phyloP scores from a whole-genome alignment of 495 filamentous ascomycete species.

The Penicillium canescens region DNA sequence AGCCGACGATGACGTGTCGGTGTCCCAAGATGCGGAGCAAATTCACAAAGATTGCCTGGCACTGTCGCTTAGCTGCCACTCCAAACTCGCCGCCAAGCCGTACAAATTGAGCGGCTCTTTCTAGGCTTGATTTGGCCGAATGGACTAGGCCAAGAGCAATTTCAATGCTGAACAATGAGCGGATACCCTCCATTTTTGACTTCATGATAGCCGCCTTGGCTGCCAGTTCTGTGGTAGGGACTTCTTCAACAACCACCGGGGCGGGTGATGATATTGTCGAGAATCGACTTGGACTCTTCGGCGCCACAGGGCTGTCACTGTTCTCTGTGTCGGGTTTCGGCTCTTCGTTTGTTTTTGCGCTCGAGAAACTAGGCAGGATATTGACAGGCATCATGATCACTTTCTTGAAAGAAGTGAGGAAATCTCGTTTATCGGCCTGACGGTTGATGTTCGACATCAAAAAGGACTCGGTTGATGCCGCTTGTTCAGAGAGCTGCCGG shows the following conservation, averaged over 20 bases:
- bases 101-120: slow-evolving; percentile 81
- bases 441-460: slow-evolving; percentile 93
- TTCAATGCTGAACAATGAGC: slow-evolving; percentile 93
- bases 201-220: slow-evolving; percentile 98
- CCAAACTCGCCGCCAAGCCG: slow-evolving; percentile 75
- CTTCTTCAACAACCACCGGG: slow-evolving; percentile 57
- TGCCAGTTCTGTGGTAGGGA: slow-evolving; percentile 85
- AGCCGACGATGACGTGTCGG: slow-evolving; percentile 87
- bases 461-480: slow-evolving; percentile 87
- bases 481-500: slow-evolving; percentile 84
- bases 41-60: slow-evolving; percentile 82
- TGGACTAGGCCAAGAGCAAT: slow-evolving; percentile 88
- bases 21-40: slow-evolving; percentile 80
- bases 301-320: slow-evolving; percentile 28
- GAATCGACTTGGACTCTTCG: slow-evolving; percentile 54
- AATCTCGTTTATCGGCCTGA: slow-evolving; percentile 94
- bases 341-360: slow-evolving; percentile 44
- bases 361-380: slow-evolving; percentile 69
- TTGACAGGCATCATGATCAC: slow-evolving; percentile 99
- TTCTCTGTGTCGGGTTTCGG: slow-evolving; percentile 34
- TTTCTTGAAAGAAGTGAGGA: slow-evolving; percentile 95
- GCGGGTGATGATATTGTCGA: slow-evolving; percentile 49
- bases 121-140: slow-evolving; percentile 84
- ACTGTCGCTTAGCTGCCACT: slow-evolving; percentile 84
- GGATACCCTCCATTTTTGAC: slow-evolving; percentile 87